Evolutionary conservation across 2,329 filamentous ascomycete genomes (phyloP), one percentile per base, ranked within the genome.

Genomic region (Podosphaera aphanis): DNA sequence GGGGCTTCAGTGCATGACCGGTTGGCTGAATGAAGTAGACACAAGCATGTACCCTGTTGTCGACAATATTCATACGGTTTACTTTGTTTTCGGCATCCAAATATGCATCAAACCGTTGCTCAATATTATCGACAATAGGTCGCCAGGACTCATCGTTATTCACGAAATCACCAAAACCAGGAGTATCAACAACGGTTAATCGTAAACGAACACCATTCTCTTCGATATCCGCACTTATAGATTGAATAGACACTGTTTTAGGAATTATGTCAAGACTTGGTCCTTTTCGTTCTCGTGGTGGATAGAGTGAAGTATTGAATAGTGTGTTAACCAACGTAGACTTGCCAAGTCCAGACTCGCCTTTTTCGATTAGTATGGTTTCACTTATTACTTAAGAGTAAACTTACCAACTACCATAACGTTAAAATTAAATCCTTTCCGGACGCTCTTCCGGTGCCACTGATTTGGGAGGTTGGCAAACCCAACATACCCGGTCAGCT

Each of bases 381-480:
- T 18, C 1, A 18, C 15, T 21, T 13, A 11, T 7, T 19, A 20
- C 11, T 11, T 29, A 23, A 19, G 18, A 18, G 23, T 43, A 35
- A 19, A 79, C 86, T 61, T 72, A 95, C 90, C 90, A 66, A 98
- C 90, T 66, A 98, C 90, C 90, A 98, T 98, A 56, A 98, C 90
- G 63, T 98, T 98, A 74, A 98, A 98, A 75, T 95, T 98, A 76
- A 98, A 98, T 51, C 90, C 90, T 68, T 98, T 98, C 62, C 90
- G 84, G 60, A 98, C 90, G 76, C 86, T 94, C 80, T 98, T 98
- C 66, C 90, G 88, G 72, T 98, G 90, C 90, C 90, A 98, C 68
- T 98, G 90, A 69, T 98, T 98, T 53, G 90, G 90, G 62, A 98
- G 68, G 64, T 98, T 98, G 64, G 90, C 90, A 61, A 98, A 98